Conservation (phyloP, 2,329 filamentous ascomycete species). For the Trichophyton simii region DNA sequence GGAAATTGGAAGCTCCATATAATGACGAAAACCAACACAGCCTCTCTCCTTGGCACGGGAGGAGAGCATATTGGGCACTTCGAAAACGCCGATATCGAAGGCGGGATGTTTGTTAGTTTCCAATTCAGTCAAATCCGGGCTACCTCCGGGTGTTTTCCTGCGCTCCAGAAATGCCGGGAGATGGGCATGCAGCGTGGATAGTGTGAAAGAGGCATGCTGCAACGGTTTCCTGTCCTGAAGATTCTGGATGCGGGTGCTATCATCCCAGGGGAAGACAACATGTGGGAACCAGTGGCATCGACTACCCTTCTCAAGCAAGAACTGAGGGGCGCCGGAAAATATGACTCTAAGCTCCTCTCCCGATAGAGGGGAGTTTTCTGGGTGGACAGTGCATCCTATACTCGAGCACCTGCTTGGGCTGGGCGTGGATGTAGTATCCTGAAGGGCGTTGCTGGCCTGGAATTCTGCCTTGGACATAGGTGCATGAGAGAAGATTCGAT, state of each 20-base stretch:
- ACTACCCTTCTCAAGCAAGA: constrained; percentile 32
- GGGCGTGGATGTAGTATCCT: neutral
- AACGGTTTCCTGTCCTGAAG: constrained; percentile 30
- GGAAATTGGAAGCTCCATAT: constrained; percentile 35
- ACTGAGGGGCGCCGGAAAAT: constrained; percentile 34
- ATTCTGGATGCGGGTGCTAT: constrained; percentile 28
- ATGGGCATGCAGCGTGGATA: constrained; percentile 34
- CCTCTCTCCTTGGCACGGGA: constrained; percentile 35
- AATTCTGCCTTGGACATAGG: neutral
- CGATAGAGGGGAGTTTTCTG: constrained; percentile 8
- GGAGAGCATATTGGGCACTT: constrained; percentile 39
- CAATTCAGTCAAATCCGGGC: constrained; percentile 15
- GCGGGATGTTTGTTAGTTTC: constrained; percentile 24
- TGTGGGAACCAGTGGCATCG: constrained; percentile 31
- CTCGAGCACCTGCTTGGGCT: neutral
- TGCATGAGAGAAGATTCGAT: neutral
- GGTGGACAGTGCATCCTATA: constrained; percentile 4
- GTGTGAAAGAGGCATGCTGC: constrained; percentile 29
- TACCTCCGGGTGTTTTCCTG: constrained; percentile 5
- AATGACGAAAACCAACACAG: constrained; percentile 36
- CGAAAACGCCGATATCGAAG: constrained; percentile 35
- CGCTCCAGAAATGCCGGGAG: constrained; percentile 30
- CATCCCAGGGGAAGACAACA: constrained; percentile 34
- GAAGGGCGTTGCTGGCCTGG: neutral
- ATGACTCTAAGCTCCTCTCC: constrained; percentile 29